Evolutionary conservation across 1,284 basidiomycete genomes (phyloP).

Genomic region (Coriolopsis trogii): DNA sequence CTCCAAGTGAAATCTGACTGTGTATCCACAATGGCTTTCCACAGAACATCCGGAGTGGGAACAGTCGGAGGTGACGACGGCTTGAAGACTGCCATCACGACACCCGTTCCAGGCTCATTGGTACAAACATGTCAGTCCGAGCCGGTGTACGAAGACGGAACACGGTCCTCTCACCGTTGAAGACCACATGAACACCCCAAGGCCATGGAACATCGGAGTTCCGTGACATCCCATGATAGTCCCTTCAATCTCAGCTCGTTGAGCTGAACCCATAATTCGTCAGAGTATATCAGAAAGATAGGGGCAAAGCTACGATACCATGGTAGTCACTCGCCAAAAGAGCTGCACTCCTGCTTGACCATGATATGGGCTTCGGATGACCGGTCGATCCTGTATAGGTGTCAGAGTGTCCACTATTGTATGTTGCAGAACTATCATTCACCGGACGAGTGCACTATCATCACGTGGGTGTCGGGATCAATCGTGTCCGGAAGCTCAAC

Average conservation of each 20-base stretch:
- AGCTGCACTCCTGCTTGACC: neutral
- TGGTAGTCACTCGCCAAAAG: neutral
- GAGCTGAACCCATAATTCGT: slow-evolving; percentile 12
- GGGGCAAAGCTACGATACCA: neutral
- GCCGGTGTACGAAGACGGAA: too few relatives aligned
- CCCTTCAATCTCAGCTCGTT: slow-evolving; percentile 7
- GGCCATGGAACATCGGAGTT: slow-evolving; percentile 27
- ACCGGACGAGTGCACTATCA: slow-evolving; percentile 7
- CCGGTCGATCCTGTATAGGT: neutral
- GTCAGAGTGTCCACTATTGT: neutral
- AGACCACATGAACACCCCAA: slow-evolving; percentile 21
- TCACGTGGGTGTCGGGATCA: neutral
- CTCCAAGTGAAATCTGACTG: slow-evolving; percentile 21
- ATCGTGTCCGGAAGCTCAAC: neutral
- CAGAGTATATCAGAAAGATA: too few relatives aligned
- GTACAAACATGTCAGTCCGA: too few relatives aligned
- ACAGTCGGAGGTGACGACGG: slow-evolving; percentile 22
- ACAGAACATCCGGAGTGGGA: slow-evolving; percentile 25
- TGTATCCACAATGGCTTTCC: slow-evolving; percentile 18
- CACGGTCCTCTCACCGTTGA: slow-evolving; percentile 15
- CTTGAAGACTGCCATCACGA: slow-evolving; percentile 18
- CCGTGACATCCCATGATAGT: slow-evolving; percentile 19
- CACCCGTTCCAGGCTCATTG: slow-evolving; percentile 16
- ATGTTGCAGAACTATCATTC: neutral
- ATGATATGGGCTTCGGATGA: slow-evolving; percentile 9